A percentile compares a stretch with the other conserved stretches of the same genome.
These are phyloP conservation scores for Penicillium diatomitis DNA, from an alignment of 495 filamentous ascomycete genomes.

Conservation along the genomic window DNA sequence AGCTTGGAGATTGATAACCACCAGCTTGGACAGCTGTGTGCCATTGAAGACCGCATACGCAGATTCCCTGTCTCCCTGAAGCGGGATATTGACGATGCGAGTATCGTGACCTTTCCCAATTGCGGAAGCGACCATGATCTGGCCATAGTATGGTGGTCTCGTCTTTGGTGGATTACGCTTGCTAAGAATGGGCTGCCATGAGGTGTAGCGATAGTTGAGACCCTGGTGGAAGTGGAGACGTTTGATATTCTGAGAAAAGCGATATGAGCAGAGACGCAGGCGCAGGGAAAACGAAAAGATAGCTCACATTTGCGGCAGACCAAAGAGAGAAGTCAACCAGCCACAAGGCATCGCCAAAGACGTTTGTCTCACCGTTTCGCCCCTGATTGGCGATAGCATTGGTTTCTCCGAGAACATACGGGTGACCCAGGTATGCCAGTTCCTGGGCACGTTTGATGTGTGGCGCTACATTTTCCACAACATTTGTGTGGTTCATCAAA, in stretches of 20 bases:
- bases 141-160: conserved; percentile 10
- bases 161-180: conserved; percentile 5
- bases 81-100: conserved; percentile 9
- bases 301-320: conserved; percentile 9
- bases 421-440: conserved; percentile 9
- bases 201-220: conserved; percentile 13
- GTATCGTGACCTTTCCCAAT: not conserved
- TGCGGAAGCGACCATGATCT: conserved; percentile 11
- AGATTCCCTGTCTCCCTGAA: conserved; percentile 5
- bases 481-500: conserved; percentile 16
- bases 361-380: conserved; percentile 4
- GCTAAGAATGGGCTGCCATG: conserved; percentile 13
- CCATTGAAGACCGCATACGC: conserved; percentile 9
- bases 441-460: conserved; percentile 9
- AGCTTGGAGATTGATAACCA: conserved; percentile 5
- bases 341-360: conserved; percentile 13
- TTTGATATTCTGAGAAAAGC: conserved; percentile 6
- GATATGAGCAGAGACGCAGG: not conserved
- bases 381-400: conserved; percentile 14
- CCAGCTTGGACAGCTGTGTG: conserved; percentile 1
- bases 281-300: not conserved
- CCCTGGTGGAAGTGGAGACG: conserved; percentile 18
- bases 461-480: conserved; percentile 1
- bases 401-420: conserved; percentile 6
- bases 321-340: conserved; percentile 13